A percentile compares a stretch with the other conserved stretches of the same genome.
Evolutionary conservation across 78 protist species (phyloP).

Genomic region (Dictyostelium purpureum): DNA sequence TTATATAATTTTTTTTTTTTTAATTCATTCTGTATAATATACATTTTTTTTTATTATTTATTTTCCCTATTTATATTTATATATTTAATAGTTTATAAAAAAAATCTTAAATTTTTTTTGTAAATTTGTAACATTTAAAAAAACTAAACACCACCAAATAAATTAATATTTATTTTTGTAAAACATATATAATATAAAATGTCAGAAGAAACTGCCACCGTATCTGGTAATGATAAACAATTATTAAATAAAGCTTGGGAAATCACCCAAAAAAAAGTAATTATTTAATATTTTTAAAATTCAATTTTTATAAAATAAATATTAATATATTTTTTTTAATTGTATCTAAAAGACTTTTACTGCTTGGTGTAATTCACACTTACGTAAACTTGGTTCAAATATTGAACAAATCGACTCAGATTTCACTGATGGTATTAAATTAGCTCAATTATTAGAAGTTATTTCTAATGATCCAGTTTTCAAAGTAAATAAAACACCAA

Average conservation of each 20-base stretch:
- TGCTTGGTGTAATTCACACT: slow-evolving; percentile 81
- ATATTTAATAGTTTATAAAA: background rate
- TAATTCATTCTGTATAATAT: background rate
- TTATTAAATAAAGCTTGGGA: slow-evolving; percentile 66
- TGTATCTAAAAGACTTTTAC: slow-evolving; percentile 62
- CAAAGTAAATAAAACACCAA: slow-evolving; percentile 75
- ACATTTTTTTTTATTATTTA: background rate
- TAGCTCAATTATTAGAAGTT: slow-evolving; percentile 72
- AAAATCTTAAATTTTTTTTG: background rate
- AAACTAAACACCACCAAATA: background rate
- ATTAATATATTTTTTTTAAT: too few species aligned
- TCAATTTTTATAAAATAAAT: background rate
- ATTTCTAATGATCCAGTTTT: slow-evolving; percentile 77
- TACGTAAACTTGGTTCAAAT: slow-evolving; percentile 65
- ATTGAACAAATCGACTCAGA: slow-evolving; percentile 52
- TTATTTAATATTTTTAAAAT: background rate
- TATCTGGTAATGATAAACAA: slow-evolving; percentile 7
- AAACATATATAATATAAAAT: background rate
- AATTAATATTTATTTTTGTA: background rate
- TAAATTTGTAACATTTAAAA: background rate
- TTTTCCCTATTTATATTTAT: background rate
- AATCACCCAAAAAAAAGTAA: slow-evolving; percentile 64
- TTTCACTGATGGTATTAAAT: slow-evolving; percentile 76
- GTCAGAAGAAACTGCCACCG: background rate
- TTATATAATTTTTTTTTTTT: background rate